Conservation (phyloP, 2,329 filamentous ascomycete genomes). For the Onygenales sp. region DNA sequence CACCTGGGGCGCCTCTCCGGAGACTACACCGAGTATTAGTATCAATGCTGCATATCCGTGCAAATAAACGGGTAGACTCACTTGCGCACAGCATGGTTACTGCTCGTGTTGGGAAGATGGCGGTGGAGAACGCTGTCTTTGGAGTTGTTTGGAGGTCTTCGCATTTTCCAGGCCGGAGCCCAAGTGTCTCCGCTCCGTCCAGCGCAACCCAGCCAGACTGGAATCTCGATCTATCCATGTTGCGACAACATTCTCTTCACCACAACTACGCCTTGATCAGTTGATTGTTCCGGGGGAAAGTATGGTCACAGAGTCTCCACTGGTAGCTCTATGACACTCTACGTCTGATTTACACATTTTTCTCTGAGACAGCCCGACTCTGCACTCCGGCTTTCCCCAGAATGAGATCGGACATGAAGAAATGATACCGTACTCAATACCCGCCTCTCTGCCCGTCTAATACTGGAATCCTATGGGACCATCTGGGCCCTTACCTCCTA, state of each 20-base stretch:
- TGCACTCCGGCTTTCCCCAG: not conserved
- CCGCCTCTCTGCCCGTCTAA: not conserved
- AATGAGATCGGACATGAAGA: not conserved
- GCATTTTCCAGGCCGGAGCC: not conserved
- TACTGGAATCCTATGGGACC: not conserved
- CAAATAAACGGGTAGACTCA: conserved; percentile 41
- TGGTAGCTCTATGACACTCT: not conserved
- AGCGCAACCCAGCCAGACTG: not conserved
- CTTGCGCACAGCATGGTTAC: conserved; percentile 53
- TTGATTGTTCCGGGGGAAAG: no score
- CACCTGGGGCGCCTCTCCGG: conserved; percentile 89
- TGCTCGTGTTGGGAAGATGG: not conserved
- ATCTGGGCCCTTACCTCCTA: not conserved
- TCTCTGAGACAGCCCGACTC: not conserved
- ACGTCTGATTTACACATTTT: not conserved
- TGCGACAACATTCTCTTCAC: no score
- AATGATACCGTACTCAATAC: not conserved
- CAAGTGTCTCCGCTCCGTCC: not conserved
- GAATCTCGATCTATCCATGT: not conserved
- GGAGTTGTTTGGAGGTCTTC: not conserved
- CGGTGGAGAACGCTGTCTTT: not conserved
- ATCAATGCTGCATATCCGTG: conserved; percentile 6
- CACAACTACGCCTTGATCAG: no score
- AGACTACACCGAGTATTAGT: conserved; percentile 50
- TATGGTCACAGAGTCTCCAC: no score